These are phyloP conservation scores for Eucalyptus cloeziana DNA, from an alignment of 345 rosid species.

Conservation along the genomic window DNA sequence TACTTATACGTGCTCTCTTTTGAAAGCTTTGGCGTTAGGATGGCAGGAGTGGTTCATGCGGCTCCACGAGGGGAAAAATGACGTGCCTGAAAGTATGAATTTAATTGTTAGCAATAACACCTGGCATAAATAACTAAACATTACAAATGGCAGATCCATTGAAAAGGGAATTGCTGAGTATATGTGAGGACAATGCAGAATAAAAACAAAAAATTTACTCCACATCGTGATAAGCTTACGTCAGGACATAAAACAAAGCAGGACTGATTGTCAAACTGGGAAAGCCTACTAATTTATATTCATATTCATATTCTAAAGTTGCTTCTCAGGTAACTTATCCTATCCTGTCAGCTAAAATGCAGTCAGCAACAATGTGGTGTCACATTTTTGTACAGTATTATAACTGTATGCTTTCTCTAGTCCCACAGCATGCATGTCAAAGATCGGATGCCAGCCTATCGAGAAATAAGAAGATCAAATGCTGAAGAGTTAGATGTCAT, in stretches of 20 bases:
- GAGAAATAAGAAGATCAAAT: not conserved
- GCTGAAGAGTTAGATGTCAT: not conserved
- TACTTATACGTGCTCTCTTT: conserved; percentile 68
- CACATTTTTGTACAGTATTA: not conserved
- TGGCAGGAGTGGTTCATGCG: conserved; percentile 88
- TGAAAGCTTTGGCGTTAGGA: conserved; percentile 90
- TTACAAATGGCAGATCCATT: not conserved
- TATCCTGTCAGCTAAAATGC: not conserved
- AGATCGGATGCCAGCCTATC: not conserved
- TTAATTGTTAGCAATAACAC: not conserved
- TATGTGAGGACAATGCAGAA: not conserved
- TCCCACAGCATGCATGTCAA: not conserved
- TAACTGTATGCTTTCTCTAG: not conserved
- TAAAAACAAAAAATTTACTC: not conserved
- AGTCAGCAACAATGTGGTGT: not conserved
- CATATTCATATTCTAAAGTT: not conserved
- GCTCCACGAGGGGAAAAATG: conserved; percentile 76
- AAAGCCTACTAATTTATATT: not conserved
- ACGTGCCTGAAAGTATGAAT: conserved; percentile 39
- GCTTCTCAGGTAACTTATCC: not conserved
- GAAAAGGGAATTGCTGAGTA: not conserved
- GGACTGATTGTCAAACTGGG: not conserved
- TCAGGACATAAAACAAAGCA: not conserved
- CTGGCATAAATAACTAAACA: not conserved
- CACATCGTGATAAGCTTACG: not conserved